Evolutionary conservation across 495 filamentous ascomycete species (phyloP), one percentile per base, ranked within the genome.

Genomic region (Lentithecium fluviatile): DNA sequence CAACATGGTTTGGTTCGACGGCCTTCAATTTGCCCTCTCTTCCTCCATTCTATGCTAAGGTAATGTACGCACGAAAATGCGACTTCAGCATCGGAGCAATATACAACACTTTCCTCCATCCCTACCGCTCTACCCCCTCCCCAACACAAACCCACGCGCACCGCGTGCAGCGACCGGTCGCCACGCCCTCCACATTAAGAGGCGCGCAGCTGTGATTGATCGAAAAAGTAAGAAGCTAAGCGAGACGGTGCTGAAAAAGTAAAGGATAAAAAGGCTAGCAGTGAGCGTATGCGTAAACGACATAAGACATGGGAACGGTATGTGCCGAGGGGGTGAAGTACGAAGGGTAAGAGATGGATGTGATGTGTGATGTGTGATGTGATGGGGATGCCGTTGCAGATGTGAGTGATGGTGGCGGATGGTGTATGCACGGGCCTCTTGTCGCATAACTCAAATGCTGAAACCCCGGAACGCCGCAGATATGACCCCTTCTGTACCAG

Each of bases 381-480:
- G 40, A 15, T 20, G 40, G 4, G 15, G 40, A 15, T n/a, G n/a
- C n/a, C n/a, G n/a, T n/a, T n/a, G n/a, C n/a, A n/a, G n/a, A n/a
- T n/a, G n/a, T n/a, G n/a, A n/a, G n/a, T n/a, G n/a, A 20, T 15
- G 40, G 13, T 15, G 40, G 40, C 6, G 19, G 15, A 7, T 7
- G 8, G 36, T 7, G 40, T 43, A 43, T 43, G 40, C 40, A 43
- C 6, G 40, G 19, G 40, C 40, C 15, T 43, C 15, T 38, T 15
- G 40, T 13, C 3, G 29, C 29, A 32, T 3, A 32, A 32, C 29
- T 32, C 29, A 29, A 52, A 53, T 23, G 52, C 42, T 54, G 52
- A 54, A 54, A 54, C 52, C n/a, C 25, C 52, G 52, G 37, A 54
- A 54, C 52, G 52, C 52, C 52, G 21, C 52, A 54, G 52, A 52